Evolutionary conservation across 805 yeast genomes (phyloP), one percentile per base, ranked within the genome.

Genomic region (Priceomyces carsonii): DNA sequence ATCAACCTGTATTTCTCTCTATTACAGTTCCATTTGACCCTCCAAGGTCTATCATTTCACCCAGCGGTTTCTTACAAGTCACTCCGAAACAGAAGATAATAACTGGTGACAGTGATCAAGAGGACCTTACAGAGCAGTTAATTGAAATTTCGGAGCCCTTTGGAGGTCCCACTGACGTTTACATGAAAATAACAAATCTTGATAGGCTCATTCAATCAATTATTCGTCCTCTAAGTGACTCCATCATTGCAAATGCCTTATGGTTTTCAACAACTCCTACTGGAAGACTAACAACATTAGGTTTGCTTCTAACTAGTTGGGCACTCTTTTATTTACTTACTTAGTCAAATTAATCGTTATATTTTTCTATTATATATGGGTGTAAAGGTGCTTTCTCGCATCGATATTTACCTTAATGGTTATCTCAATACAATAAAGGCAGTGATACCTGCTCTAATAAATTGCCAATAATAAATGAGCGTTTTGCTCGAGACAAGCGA

Each of bases 1-100:
- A 89, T 58, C 75, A 76, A 31, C 95, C 96, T 0, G 96, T 89
- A 1, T 75, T 57, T 43, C 56, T 86, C 23, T 57, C 58, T 5
- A 53, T 82, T 1, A 50, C 60, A 0, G 62, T 80, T 3, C 82
- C 85, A 1, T 41, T 50, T n/a, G 34, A 43, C 3, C 49, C 72
- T 0, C 73, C 81, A 1, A 44, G 48, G 12, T 44, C 59, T 5
- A 52, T 63, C 7, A 47, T 63, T 0, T 44, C 62, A 7, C 38
- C 48, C 2, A 24, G 44, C 6, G 69, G 69, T 6, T 61, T 55
- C 40, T 45, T 63, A 33, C 59, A 60, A 36, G 45, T 59, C 3
- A 33, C 55, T 10, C 59, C 62, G 3, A 26, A 6, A 26, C 6
- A 18, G n/a, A 17, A 8, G 33, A 37, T 16, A 19, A 19, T 26